Base-by-base conservation (phyloP, 345 rosid species). In the Erysimum cheiranthoides region DNA sequence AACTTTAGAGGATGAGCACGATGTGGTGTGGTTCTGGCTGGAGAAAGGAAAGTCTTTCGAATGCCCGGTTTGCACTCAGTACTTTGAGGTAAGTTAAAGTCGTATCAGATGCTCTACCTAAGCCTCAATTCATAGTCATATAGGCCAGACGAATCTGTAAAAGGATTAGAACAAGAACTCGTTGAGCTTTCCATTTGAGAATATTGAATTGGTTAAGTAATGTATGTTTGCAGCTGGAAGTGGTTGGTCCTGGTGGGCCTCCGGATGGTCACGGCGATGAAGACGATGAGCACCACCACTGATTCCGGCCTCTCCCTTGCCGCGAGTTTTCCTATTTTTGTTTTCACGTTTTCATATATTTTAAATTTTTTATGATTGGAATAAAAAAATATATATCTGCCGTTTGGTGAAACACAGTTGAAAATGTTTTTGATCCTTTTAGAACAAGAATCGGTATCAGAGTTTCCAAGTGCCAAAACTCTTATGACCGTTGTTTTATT, bases 21-120 rank as follows among this genome's bases (percentile, higher is more conserved):
- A 95, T 65, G 96, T 94, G 67, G 96, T 92, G 42, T 92, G 97
- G 97, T 95, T 95, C 85, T 90, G 97, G 99, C 85, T 92, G 82
- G 86, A 88, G 86, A 90, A 92, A 79, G 97, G 89, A 84, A 86
- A 88, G 84, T 84, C 89, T 11, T 79, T 81, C 60, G 96, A 92
- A 67, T 94, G 99, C 75, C 91, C 93, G 2, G 97, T 90, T 59
- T 92, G 97, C 78, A 38, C 90, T 5, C 99, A 95, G 78, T 81
- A 87, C 82, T 95, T 95, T 77, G 86, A 84, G 88, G 97, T 95
- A 79, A 86, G 30, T 47, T 38, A 6, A 49, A 36, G 14, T 56
- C 11, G 17, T 21, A 70, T 35, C 66, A 14, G 47, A 13, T 32
- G 13, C 12, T 32, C 17, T 43, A 11, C 10, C 3, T 49, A 5